phyloP scores from a whole-genome alignment of 2,329 filamentous ascomycete species.

The Botrytis sinoallii region DNA sequence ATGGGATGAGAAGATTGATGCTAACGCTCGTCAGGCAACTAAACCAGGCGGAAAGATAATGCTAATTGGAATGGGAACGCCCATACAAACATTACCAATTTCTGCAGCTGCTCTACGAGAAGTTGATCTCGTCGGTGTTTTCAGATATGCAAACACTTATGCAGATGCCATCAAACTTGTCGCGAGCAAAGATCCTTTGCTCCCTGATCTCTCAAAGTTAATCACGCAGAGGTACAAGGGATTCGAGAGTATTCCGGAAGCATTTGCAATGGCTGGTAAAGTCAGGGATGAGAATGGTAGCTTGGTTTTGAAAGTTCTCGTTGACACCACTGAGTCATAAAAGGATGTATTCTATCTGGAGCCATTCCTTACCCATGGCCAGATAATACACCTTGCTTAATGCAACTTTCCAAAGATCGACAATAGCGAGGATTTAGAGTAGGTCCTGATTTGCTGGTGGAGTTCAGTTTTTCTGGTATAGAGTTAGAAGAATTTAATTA shows the following conservation, averaged over 20 bases:
- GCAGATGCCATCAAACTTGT: conserved; percentile 85
- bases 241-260: conserved; percentile 79
- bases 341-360: neutral
- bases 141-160: conserved; percentile 81
- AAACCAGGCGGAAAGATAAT: conserved; percentile 68
- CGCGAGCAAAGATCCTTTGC: conserved; percentile 58
- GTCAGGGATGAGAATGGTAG: conserved; percentile 37
- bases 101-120: conserved; percentile 71
- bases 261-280: conserved; percentile 83
- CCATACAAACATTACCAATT: conserved; percentile 70
- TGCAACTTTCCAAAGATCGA: neutral
- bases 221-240: conserved; percentile 79
- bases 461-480: neutral
- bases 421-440: neutral
- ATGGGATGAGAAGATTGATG: neutral
- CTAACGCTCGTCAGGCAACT: conserved; percentile 46
- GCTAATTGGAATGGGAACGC: conserved; percentile 77
- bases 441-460: neutral
- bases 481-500: neutral
- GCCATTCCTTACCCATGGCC: neutral
- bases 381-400: neutral
- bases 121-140: conserved; percentile 73
- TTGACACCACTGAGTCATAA: conserved; percentile 28
- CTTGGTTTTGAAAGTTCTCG: conserved; percentile 37
- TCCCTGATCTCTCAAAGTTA: conserved; percentile 75